Conservation (phyloP, 768 basidiomycete species). For the Termitomyces sp. region DNA sequence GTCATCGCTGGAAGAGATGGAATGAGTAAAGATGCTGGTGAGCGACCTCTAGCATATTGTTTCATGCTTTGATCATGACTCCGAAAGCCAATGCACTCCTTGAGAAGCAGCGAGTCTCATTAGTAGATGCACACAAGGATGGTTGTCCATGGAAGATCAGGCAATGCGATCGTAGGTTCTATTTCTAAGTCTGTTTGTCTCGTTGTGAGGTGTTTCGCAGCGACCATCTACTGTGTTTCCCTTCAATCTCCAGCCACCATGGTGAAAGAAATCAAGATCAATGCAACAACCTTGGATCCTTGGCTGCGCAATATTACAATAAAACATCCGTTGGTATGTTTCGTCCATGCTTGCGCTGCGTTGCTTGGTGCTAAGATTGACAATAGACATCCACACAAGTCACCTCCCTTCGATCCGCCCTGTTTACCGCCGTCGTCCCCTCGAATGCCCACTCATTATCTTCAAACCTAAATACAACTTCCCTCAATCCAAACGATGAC, state of each 20-base stretch:
- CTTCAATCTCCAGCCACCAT: slow-evolving; percentile 60
- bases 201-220: slow-evolving; percentile 21
- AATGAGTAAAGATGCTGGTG: slow-evolving; percentile 75
- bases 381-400: slow-evolving; percentile 54
- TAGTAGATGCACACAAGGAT: slow-evolving; percentile 70
- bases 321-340: slow-evolving; percentile 71
- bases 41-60: slow-evolving; percentile 29
- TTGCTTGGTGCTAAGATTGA: not conserved
- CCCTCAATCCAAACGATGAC: slow-evolving; percentile 6
- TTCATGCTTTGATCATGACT: not conserved
- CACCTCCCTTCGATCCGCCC: slow-evolving; percentile 40
- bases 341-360: too few species aligned
- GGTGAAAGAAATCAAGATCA: slow-evolving; percentile 52
- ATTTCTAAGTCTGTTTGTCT: not conserved
- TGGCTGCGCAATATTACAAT: slow-evolving; percentile 49
- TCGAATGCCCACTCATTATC: slow-evolving; percentile 12
- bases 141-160: slow-evolving; percentile 81
- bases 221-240: slow-evolving; percentile 70
- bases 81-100: slow-evolving; percentile 58
- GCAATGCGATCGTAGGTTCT: slow-evolving; percentile 68
- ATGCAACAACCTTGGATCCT: slow-evolving; percentile 47
- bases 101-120: slow-evolving; percentile 62
- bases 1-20: slow-evolving; percentile 63
- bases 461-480: not conserved
- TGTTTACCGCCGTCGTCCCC: slow-evolving; percentile 24